Evolutionary conservation across 2,329 filamentous ascomycete genomes (phyloP).

Genomic region (Aspergillus sp.): DNA sequence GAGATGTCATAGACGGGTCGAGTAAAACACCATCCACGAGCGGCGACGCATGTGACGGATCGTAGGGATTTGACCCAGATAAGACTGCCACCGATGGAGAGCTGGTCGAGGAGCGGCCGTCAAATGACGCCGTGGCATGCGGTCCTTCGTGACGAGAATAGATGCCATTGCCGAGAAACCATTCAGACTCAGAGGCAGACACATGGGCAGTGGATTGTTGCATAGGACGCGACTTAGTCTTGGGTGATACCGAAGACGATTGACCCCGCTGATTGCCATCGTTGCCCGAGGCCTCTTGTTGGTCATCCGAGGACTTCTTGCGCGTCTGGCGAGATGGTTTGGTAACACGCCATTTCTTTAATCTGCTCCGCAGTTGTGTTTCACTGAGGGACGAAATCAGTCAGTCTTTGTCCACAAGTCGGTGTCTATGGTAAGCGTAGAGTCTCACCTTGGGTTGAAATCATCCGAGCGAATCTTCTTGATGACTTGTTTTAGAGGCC

Average conservation of each 20-base stretch:
- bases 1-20: slow-evolving; percentile 26
- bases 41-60: slow-evolving; percentile 27
- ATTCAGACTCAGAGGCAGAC: slow-evolving; percentile 13
- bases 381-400: slow-evolving; percentile 30
- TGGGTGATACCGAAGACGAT: slow-evolving; percentile 13
- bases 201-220: slow-evolving; percentile 7
- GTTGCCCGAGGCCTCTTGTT: slow-evolving; percentile 16
- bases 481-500: slow-evolving; percentile 46
- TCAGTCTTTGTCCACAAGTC: neutral
- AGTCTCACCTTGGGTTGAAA: slow-evolving; percentile 44
- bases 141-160: slow-evolving; percentile 11
- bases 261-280: slow-evolving; percentile 19
- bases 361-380: slow-evolving; percentile 44
- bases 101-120: slow-evolving; percentile 13
- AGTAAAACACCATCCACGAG: slow-evolving; percentile 25
- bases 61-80: slow-evolving; percentile 24
- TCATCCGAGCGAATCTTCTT: slow-evolving; percentile 44
- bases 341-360: slow-evolving; percentile 48
- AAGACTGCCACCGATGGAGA: slow-evolving; percentile 14
- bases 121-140: slow-evolving; percentile 11
- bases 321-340: slow-evolving; percentile 45
- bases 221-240: slow-evolving; percentile 7
- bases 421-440: neutral
- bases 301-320: slow-evolving; percentile 35
- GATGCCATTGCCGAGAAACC: slow-evolving; percentile 16